phyloP scores from a whole-genome alignment of 805 yeast species.

The Sungouiella thailandica region DNA sequence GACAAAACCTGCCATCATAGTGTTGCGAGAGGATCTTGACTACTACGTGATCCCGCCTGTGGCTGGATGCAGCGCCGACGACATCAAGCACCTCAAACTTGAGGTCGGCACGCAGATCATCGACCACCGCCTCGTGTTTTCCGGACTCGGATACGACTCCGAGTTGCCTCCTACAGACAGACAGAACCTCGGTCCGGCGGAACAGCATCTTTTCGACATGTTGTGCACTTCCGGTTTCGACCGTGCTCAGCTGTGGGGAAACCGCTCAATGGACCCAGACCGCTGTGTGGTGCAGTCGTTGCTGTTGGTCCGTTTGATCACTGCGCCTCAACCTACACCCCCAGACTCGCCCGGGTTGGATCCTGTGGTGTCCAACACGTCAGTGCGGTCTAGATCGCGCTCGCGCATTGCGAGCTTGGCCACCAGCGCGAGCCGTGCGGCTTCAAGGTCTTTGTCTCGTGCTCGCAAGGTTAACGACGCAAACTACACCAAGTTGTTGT shows the following conservation, averaged over 20 bases:
- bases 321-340: conserved; percentile 29
- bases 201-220: conserved; percentile 92
- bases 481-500: conserved; percentile 56
- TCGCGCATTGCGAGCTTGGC: conserved; percentile 59
- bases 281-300: conserved; percentile 84
- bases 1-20: conserved; percentile 85
- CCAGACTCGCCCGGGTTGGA: conserved; percentile 40
- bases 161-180: conserved; percentile 27
- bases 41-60: conserved; percentile 83
- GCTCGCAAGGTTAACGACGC: conserved; percentile 37
- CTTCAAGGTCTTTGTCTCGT: conserved; percentile 54
- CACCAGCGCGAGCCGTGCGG: conserved; percentile 48
- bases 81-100: conserved; percentile 64
- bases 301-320: conserved; percentile 59
- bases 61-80: conserved; percentile 48
- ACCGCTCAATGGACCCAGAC: conserved; percentile 79
- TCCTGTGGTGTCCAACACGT: conserved; percentile 41
- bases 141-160: conserved; percentile 64
- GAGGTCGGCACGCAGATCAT: conserved; percentile 68
- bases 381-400: conserved; percentile 31
- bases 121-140: conserved; percentile 58
- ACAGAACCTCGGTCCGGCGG: conserved; percentile 76
- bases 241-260: conserved; percentile 74
- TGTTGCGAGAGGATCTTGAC: conserved; percentile 89
- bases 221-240: conserved; percentile 83